Percentiles rank a stretch among this genome's conserved stretches.
phyloP scores from a whole-genome alignment of 768 basidiomycete genomes.

The Lactarius pseudohatsudake region DNA sequence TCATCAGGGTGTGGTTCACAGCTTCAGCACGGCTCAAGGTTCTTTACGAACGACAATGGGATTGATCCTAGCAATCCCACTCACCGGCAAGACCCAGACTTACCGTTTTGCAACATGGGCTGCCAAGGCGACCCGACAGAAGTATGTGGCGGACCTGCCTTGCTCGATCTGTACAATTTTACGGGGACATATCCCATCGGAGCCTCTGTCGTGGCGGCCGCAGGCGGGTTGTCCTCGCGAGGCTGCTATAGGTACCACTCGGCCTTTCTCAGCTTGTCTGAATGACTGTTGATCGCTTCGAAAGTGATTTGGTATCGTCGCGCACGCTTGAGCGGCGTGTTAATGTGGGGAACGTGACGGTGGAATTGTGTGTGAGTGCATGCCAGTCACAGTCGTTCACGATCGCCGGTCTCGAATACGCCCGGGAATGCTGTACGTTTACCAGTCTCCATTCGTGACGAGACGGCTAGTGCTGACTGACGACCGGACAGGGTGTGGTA shows the following conservation, averaged over 20 bases:
- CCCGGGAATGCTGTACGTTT: conserved; percentile 9
- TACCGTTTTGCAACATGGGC: neutral
- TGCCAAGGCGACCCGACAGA: neutral
- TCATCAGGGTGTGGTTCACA: neutral
- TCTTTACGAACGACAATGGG: neutral
- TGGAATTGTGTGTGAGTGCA: conserved; percentile 5
- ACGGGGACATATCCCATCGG: neutral
- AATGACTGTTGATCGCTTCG: neutral
- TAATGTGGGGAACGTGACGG: conserved; percentile 1
- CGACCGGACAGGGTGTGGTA: conserved; percentile 9
- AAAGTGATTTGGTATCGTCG: neutral
- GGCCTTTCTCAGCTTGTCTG: neutral
- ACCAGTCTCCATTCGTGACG: neutral
- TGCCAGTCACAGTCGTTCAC: neutral
- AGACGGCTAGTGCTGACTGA: neutral
- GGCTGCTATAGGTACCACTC: neutral
- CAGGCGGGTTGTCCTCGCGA: neutral
- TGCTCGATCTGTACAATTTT: neutral
- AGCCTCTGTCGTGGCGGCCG: neutral
- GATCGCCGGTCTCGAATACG: conserved; percentile 13
- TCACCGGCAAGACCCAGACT: neutral
- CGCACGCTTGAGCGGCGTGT: conserved; percentile 6
- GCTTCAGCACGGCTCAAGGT: neutral
- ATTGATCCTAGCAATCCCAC: neutral
- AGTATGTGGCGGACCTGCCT: neutral